Evolutionary conservation across 352 stramenopile species (phyloP).

Genomic region (Globisporangium heterothallicum): DNA sequence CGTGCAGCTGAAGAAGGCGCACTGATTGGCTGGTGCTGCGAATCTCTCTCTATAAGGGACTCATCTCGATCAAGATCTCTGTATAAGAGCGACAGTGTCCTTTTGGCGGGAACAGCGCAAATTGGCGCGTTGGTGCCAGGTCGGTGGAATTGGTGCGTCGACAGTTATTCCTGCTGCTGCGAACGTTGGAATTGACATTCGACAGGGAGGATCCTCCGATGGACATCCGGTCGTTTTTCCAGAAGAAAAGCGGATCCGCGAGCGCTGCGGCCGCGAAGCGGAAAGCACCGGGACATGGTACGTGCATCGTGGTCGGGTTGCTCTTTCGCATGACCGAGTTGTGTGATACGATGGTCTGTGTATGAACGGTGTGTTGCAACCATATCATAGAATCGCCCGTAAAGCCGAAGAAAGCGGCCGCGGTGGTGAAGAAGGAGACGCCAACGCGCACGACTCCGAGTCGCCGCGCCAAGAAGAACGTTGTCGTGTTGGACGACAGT

Average conservation of each 20-base stretch:
- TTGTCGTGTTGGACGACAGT: constrained; percentile 50
- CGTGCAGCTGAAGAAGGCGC: no score
- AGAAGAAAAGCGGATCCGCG: constrained; percentile 30
- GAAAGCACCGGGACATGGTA: neutral
- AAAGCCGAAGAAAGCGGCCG: neutral
- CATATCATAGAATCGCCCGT: constrained; percentile 2
- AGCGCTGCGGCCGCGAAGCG: neutral
- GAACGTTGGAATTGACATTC: neutral
- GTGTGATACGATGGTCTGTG: neutral
- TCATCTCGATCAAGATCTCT: no score
- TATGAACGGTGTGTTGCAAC: neutral
- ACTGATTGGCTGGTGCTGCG: no score
- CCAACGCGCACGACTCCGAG: constrained; percentile 19
- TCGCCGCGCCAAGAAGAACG: constrained; percentile 31
- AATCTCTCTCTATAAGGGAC: no score
- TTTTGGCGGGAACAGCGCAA: constrained; percentile 24
- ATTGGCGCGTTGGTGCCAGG: neutral
- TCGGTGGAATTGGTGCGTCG: no score
- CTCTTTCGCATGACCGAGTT: neutral
- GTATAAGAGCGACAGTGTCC: constrained; percentile 1
- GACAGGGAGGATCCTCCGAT: constrained; percentile 19
- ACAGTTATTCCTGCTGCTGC: neutral
- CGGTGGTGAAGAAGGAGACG: constrained; percentile 14
- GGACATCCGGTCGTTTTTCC: constrained; percentile 87
- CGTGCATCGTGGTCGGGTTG: neutral